Evolutionary conservation across 768 basidiomycete genomes (phyloP), one percentile per base, ranked within the genome.

Genomic region (Tulasnella sp.): DNA sequence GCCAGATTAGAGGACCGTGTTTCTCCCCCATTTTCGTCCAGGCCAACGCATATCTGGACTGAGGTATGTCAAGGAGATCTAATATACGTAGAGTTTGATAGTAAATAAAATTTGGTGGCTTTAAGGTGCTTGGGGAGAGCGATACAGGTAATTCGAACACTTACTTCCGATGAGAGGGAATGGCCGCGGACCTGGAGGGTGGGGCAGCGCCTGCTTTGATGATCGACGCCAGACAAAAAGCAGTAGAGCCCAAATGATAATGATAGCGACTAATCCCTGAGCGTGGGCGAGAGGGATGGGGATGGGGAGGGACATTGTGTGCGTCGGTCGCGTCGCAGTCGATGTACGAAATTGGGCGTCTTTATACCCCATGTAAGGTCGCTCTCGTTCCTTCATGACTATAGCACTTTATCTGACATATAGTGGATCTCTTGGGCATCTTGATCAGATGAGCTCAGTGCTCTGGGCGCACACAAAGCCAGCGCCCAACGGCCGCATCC

Each of bases 11-110:
- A 21, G 71, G 72, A 24, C 78, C 78, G 42, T 79, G 71, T 18
- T 21, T 74, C 72, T 74, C 24, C 42, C 73, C 73, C 39, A 39
- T 75, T 75, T 75, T 72, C 10, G 73, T 79, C 46, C 73, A 79
- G 2, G 38, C 18, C 9, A 78, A 1, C 27, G 40, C 36, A 34
- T n/a, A 40, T 19, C 9, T 24, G 12, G 58, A 71, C 24, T 40
- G 58, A 16, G 77, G 77, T 21, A 78, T 36, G 24, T 78, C 72
- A 91, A 68, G 34, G 12, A 68, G 21, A 34, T 68, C 62, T 68
- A 36, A 40, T 9, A 27, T 36, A 18, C 10, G n/a, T 9, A 9
- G 39, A 36, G 24, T 9, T 75, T 8, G 19, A 24, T 38, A 24
- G 4, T 2, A 1, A 19, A 10, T 39, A 19, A n/a, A 1, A 44